Percentiles rank a stretch among this genome's conserved stretches.
Evolutionary conservation across 2,329 filamentous ascomycete genomes (phyloP).

Genomic region (Penicillium sclerotiorum): DNA sequence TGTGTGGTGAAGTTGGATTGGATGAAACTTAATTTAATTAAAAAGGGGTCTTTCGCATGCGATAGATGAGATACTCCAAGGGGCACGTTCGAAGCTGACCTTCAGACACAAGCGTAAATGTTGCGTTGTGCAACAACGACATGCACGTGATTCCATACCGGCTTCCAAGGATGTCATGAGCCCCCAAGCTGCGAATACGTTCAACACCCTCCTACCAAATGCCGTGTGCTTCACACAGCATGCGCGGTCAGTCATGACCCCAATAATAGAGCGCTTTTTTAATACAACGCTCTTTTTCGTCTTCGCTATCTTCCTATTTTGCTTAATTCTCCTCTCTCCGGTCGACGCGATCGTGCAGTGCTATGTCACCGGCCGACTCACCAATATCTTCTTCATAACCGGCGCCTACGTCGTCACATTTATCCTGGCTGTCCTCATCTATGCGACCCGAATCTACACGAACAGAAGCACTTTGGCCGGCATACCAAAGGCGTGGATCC

Average conservation of each 20-base stretch:
- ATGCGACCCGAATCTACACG: constrained; percentile 81
- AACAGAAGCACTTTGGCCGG: constrained; percentile 75
- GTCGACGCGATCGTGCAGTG: constrained; percentile 80
- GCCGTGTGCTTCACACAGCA: constrained; percentile 14
- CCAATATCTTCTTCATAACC: constrained; percentile 81
- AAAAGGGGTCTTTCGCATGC: no score
- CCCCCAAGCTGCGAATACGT: no score
- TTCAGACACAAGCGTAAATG: no score
- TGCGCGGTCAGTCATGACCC: constrained; percentile 33
- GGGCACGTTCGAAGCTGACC: no score
- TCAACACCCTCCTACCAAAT: constrained; percentile 9
- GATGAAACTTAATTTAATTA: no score
- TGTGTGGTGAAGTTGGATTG: no score
- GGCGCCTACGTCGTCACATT: constrained; percentile 75
- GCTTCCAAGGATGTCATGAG: no score
- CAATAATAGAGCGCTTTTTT: constrained; percentile 71
- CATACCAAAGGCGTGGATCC: constrained; percentile 86
- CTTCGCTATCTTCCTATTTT: constrained; percentile 71
- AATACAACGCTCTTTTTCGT: constrained; percentile 78
- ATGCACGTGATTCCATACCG: constrained; percentile 4
- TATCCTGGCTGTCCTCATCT: constrained; percentile 72
- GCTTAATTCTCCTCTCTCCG: constrained; percentile 77
- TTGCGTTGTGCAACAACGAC: not conserved
- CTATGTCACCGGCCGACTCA: constrained; percentile 64
- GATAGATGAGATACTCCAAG: not conserved